Evolutionary conservation across 2,329 filamentous ascomycete genomes (phyloP).

Genomic region (Ophiocordyceps australis): DNA sequence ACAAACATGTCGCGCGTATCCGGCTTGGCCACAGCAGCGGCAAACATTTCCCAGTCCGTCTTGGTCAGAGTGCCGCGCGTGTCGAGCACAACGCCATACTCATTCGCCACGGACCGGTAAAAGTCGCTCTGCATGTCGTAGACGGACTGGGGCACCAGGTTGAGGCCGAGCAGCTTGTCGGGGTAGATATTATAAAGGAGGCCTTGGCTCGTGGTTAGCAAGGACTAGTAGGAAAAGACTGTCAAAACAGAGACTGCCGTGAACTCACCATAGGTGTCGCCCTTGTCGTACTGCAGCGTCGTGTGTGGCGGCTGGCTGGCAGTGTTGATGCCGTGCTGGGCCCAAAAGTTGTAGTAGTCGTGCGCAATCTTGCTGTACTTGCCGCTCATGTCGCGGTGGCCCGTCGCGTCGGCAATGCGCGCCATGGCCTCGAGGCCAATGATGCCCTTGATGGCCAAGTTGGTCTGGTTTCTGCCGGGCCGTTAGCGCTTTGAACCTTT

Average conservation of each 20-base stretch:
- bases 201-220: slow-evolving; percentile 1
- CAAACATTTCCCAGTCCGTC: slow-evolving; percentile 75
- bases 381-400: slow-evolving; percentile 33
- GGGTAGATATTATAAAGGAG: slow-evolving; percentile 67
- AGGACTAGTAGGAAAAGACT: background rate
- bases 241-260: background rate
- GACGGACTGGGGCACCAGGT: slow-evolving; percentile 54
- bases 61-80: slow-evolving; percentile 70
- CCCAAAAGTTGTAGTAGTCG: slow-evolving; percentile 56
- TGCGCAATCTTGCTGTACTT: slow-evolving; percentile 45
- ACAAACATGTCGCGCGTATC: slow-evolving; percentile 48
- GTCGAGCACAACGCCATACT: slow-evolving; percentile 71
- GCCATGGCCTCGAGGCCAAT: slow-evolving; percentile 70
- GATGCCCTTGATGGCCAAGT: slow-evolving; percentile 69
- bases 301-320: slow-evolving; percentile 45
- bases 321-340: slow-evolving; percentile 48
- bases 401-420: slow-evolving; percentile 44
- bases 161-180: slow-evolving; percentile 59
- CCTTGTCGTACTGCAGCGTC: slow-evolving; percentile 61
- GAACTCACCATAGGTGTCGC: slow-evolving; percentile 20
- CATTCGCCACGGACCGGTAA: slow-evolving; percentile 53
- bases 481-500: background rate
- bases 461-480: slow-evolving; percentile 44
- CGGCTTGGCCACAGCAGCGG: slow-evolving; percentile 51
- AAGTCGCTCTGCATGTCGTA: slow-evolving; percentile 65